Conservation (phyloP, 495 filamentous ascomycete species). For the Clavariopsis aquatica region DNA sequence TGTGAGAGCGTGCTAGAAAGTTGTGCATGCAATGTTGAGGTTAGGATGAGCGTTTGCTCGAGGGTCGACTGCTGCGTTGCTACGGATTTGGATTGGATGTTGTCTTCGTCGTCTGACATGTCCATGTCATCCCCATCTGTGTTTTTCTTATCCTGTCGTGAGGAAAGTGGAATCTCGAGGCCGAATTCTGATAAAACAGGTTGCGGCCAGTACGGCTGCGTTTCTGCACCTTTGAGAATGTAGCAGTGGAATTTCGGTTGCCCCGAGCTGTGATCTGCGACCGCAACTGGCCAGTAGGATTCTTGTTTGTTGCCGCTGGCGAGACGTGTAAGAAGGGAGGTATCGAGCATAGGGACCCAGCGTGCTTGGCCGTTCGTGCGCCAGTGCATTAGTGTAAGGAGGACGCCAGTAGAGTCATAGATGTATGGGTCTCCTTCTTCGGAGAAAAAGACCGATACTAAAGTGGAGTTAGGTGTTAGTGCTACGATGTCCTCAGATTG, state of each 20-base stretch:
- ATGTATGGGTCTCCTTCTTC: conserved; percentile 90
- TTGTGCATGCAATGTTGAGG: conserved; percentile 67
- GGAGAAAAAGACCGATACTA: conserved; percentile 88
- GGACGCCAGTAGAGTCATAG: conserved; percentile 84
- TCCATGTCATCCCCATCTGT: conserved; percentile 34
- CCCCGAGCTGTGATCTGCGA: conserved; percentile 61
- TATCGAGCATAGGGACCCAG: conserved; percentile 92
- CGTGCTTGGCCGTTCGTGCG: conserved; percentile 76
- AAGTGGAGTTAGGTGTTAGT: conserved; percentile 65
- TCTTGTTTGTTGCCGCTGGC: conserved; percentile 83
- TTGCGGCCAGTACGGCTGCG: conserved; percentile 91
- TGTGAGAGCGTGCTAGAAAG: conserved; percentile 68
- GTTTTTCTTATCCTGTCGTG: conserved; percentile 47
- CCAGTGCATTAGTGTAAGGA: conserved; percentile 90
- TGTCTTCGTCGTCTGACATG: conserved; percentile 47
- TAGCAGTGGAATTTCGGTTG: conserved; percentile 87
- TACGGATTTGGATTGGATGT: conserved; percentile 43
- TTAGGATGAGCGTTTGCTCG: conserved; percentile 79
- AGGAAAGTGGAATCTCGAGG: conserved; percentile 78
- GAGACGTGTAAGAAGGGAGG: conserved; percentile 75
- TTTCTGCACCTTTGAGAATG: conserved; percentile 93
- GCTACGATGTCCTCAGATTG: conserved; percentile 92
- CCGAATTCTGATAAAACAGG: conserved; percentile 92
- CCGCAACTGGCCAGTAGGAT: conserved; percentile 92
- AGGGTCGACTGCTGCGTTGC: conserved; percentile 46